Percentiles rank a stretch among this genome's conserved stretches.
phyloP scores from a whole-genome alignment of 2,329 filamentous ascomycete genomes.

The Aspergillus sp. region DNA sequence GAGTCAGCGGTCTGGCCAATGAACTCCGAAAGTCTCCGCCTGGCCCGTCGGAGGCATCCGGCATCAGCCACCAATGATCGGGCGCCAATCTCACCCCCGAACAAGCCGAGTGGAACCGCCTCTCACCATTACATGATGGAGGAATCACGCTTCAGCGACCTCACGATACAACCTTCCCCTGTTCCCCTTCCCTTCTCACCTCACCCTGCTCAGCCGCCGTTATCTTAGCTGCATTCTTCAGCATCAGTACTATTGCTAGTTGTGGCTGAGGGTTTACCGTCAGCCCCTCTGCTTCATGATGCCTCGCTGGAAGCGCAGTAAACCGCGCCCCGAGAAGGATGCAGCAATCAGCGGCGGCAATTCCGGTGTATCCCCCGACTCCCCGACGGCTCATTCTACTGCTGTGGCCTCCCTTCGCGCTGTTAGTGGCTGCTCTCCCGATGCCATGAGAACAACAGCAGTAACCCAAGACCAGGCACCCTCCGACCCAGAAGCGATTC shows the following conservation, averaged over 20 bases:
- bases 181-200: not conserved
- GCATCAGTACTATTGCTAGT: not conserved
- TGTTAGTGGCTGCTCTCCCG: constrained; percentile 17
- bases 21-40: not conserved
- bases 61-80: constrained; percentile 1
- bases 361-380: constrained; percentile 7
- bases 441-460: constrained; percentile 5
- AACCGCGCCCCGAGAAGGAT: constrained; percentile 15
- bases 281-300: constrained; percentile 11
- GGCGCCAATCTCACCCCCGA: not conserved
- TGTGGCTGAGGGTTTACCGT: not conserved
- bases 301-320: constrained; percentile 28
- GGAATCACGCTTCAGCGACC: not conserved
- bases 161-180: not conserved
- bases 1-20: constrained; percentile 6
- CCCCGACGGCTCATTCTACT: constrained; percentile 6
- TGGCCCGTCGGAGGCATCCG: not conserved
- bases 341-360: constrained; percentile 4
- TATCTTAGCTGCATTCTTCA: not conserved
- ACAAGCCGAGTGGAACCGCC: not conserved
- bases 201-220: not conserved
- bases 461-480: not conserved
- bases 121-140: constrained; percentile 5
- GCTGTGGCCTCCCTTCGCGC: constrained; percentile 21
- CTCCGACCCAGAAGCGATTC: constrained; percentile 64